Evolutionary conservation across 768 basidiomycete species (phyloP), one percentile per base, ranked within the genome.

Genomic region (Calvatia gigantea): DNA sequence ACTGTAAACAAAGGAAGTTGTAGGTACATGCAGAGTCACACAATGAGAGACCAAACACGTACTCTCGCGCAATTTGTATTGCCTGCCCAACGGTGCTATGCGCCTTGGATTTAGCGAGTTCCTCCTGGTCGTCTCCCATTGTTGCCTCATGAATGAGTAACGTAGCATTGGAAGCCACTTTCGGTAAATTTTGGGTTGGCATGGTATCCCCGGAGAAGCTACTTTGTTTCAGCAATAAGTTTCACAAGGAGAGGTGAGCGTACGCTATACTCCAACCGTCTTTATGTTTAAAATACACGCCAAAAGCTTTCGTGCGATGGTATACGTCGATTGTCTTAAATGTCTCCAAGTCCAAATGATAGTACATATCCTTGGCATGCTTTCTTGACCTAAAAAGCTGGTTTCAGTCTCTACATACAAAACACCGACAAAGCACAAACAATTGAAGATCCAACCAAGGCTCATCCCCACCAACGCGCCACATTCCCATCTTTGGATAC

Each of bases 81-180:
- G 96, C 96, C 65, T 98, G 91, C 0, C 90, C 84, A 56, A 94
- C 83, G 0, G 96, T 98, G 56, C 89, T 92, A 67, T 98, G 96
- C 3, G 85, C 86, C 72, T 96, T 98, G 35, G 70, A 69, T 1
- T 62, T 64, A 0, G 94, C 94, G 70, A 91, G 68, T 11, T 86
- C 86, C 17, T 73, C 80, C 63, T 94, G 83, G 52, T 89, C 89
- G 62, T 98, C 89, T 1, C 84, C 89, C 81, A 98, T 86, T 2
- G 94, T 94, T 0, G 95, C 91, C 67, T 98, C 96, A 63, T 98
- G 96, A 29, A 98, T 94, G 38, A 98, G 75, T 1, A 98, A 72
- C 0, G 93, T 93, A 0, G 89, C 87, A 39, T 71, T 64, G 57
- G 74, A 63, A 0, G 90, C 95, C 0, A 82, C 84, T 41, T 75